Conservation (phyloP, 768 basidiomycete species). For the Xanthoconium purpureum region DNA sequence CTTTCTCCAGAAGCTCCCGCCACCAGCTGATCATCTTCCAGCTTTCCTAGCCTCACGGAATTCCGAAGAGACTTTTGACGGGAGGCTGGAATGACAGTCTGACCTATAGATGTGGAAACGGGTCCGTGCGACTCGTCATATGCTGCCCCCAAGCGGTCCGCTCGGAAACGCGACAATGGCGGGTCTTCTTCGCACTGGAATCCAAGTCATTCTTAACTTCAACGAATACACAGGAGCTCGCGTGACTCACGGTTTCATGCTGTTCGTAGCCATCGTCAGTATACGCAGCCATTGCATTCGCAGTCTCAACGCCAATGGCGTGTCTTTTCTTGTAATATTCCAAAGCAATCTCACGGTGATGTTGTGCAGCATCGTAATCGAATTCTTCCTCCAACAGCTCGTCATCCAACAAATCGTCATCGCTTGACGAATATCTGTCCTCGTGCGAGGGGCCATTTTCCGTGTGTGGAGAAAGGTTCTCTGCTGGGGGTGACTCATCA, state of each 20-base stretch:
- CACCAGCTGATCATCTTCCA: constrained; percentile 49
- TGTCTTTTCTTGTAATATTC: constrained; percentile 65
- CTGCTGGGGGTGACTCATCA: constrained; percentile 55
- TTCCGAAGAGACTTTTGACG: constrained; percentile 47
- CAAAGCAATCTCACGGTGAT: constrained; percentile 72
- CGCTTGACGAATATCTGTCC: constrained; percentile 17
- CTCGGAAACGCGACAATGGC: constrained; percentile 63
- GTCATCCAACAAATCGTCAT: constrained; percentile 34
- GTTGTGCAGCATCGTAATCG: constrained; percentile 60
- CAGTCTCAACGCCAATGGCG: constrained; percentile 52
- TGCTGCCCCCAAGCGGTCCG: constrained; percentile 48
- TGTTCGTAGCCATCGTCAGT: constrained; percentile 42
- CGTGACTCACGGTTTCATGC: constrained; percentile 41
- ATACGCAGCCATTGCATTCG: constrained; percentile 49
- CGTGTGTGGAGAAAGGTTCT: constrained; percentile 32
- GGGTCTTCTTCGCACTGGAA: constrained; percentile 44
- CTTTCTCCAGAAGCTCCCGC: constrained; percentile 52
- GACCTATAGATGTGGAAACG: constrained; percentile 40
- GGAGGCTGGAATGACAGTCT: constrained; percentile 42
- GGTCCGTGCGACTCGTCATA: constrained; percentile 41
- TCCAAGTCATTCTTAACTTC: not conserved
- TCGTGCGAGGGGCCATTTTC: constrained; percentile 26
- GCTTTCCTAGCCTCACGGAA: constrained; percentile 54
- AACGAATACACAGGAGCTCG: not conserved
- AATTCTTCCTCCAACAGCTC: constrained; percentile 46